Conservation (phyloP, 2,329 filamentous ascomycete genomes). For the Sphaceloma murrayae region DNA sequence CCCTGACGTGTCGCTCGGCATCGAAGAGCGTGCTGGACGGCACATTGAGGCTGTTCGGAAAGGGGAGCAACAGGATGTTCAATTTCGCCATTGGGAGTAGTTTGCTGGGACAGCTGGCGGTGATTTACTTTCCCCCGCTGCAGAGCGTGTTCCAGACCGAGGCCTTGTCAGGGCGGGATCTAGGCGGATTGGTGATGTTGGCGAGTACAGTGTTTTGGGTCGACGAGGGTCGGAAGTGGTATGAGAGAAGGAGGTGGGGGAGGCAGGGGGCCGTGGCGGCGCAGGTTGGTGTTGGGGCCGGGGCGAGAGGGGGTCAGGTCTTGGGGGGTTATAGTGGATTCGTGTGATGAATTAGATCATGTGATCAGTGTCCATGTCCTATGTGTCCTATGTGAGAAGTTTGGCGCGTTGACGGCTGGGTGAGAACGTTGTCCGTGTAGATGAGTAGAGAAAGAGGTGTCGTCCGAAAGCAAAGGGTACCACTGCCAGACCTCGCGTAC, state of each 20-base stretch:
- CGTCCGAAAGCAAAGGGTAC: too few species aligned
- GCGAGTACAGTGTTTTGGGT: slow-evolving; percentile 92
- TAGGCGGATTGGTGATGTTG: slow-evolving; percentile 61
- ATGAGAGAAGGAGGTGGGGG: slow-evolving; percentile 38
- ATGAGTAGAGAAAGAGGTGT: too few species aligned
- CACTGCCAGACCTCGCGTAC: too few species aligned
- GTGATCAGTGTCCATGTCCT: neutral
- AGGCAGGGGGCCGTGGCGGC: slow-evolving; percentile 1
- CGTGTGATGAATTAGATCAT: slow-evolving; percentile 37
- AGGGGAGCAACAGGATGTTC: slow-evolving; percentile 86
- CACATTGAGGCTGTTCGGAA: slow-evolving; percentile 53
- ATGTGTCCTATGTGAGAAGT: neutral
- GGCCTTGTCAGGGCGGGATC: slow-evolving; percentile 62
- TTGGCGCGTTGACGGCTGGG: too few species aligned
- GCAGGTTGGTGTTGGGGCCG: neutral
- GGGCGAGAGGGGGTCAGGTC: slow-evolving; percentile 28
- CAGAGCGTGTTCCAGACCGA: slow-evolving; percentile 96
- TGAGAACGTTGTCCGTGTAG: too few species aligned
- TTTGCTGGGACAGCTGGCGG: slow-evolving; percentile 73
- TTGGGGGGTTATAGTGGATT: slow-evolving; percentile 56
- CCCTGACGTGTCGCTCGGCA: slow-evolving; percentile 83
- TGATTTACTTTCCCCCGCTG: slow-evolving; percentile 89
- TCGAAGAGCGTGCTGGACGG: slow-evolving; percentile 80
- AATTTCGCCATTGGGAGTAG: slow-evolving; percentile 89
- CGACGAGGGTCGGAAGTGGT: slow-evolving; percentile 82